Conservation (phyloP, 2,329 filamentous ascomycete species). For the Paracamarosporium sp. region DNA sequence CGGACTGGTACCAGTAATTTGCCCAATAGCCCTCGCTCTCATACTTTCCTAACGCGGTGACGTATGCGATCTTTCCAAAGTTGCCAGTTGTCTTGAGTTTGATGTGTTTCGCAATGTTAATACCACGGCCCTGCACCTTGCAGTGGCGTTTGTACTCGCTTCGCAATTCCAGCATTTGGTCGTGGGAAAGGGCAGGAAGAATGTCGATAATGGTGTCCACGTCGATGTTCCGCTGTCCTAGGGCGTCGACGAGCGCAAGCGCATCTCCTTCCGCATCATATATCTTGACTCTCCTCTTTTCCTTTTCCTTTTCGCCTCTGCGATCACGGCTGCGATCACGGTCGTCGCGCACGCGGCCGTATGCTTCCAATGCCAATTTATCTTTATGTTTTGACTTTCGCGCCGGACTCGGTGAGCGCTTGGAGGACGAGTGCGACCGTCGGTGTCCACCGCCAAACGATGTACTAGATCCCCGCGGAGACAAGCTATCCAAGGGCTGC, state of each 20-base stretch:
- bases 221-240: constrained; percentile 67
- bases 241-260: constrained; percentile 74
- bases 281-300: constrained; percentile 71
- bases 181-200: constrained; percentile 81
- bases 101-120: constrained; percentile 87
- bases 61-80: constrained; percentile 90
- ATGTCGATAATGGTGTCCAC: constrained; percentile 82
- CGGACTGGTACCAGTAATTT: constrained; percentile 95
- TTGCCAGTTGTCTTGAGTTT: constrained; percentile 78
- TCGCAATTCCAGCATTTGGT: constrained; percentile 87
- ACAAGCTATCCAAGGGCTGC: constrained; percentile 40
- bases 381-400: constrained; percentile 35
- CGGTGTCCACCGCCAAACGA: constrained; percentile 32
- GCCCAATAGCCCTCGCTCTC: constrained; percentile 97
- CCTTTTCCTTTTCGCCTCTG: constrained; percentile 33
- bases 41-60: constrained; percentile 86
- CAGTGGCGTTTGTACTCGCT: constrained; percentile 88
- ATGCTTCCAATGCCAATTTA: constrained; percentile 42
- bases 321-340: constrained; percentile 16
- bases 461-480: constrained; percentile 36
- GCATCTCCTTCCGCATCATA: constrained; percentile 86
- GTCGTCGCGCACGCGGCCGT: constrained; percentile 35
- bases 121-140: constrained; percentile 80
- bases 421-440: constrained; percentile 38
- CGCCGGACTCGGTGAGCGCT: constrained; percentile 39